Conservation (phyloP, 192 early-diverging fungal species). For the Entomortierella parvispora region DNA sequence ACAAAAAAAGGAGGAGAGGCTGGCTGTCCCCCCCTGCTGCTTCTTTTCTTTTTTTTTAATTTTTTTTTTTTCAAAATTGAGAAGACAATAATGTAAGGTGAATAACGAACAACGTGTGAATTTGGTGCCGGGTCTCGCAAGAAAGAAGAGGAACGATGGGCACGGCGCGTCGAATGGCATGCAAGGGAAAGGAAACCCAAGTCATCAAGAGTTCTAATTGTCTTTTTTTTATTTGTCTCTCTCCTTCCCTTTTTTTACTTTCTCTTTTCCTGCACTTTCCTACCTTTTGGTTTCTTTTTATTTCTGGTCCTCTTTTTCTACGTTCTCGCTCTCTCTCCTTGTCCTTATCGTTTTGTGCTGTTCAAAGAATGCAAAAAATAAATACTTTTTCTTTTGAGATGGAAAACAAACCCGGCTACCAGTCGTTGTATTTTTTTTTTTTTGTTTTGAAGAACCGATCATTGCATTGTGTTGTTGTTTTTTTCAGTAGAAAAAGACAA, state of each 20-base stretch:
- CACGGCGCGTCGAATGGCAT: too few species aligned
- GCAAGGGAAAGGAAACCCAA: too few species aligned
- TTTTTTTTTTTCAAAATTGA: constrained; percentile 14
- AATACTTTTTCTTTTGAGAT: constrained; percentile 37
- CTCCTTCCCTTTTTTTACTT: not conserved
- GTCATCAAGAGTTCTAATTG: not conserved
- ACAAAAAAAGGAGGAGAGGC: constrained; percentile 7
- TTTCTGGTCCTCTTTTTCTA: not conserved
- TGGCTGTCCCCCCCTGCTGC: not conserved
- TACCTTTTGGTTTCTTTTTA: not conserved
- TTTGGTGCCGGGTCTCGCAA: too few species aligned
- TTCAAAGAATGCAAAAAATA: constrained; percentile 46
- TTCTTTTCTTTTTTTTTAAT: constrained; percentile 15
- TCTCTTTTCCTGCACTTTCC: not conserved
- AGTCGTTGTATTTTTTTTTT: not conserved
- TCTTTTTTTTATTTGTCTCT: not conserved
- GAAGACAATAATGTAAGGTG: constrained; percentile 35
- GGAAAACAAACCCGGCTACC: constrained; percentile 7
- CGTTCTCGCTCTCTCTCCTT: not conserved
- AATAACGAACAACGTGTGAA: too few species aligned
- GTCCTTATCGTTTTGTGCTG: not conserved
- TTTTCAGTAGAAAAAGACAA: constrained; percentile 8
- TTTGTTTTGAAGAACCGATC: not conserved
- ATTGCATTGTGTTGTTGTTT: not conserved
- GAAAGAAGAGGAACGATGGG: too few species aligned